Evolutionary conservation across 768 basidiomycete species (phyloP).

Genomic region (Sporobolomyces pararoseus): DNA sequence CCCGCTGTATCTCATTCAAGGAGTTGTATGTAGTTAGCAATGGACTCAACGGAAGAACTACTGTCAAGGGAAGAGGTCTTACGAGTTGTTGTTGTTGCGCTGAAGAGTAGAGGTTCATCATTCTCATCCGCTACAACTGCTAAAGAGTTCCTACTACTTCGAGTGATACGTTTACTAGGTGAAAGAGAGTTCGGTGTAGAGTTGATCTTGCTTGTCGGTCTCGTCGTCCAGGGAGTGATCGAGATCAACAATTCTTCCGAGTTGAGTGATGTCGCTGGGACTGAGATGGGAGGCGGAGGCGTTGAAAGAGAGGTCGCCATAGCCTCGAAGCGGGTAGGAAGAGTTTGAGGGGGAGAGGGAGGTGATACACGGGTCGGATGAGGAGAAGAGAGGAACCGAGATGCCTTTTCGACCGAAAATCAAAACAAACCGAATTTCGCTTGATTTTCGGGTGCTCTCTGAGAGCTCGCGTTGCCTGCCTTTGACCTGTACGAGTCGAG

Average conservation of each 20-base stretch:
- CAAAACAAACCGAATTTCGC: neutral
- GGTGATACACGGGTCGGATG: constrained; percentile 11
- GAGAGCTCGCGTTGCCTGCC: neutral
- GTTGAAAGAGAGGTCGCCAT: neutral
- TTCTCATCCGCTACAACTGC: neutral
- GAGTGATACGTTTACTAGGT: neutral
- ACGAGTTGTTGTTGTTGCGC: constrained; percentile 3
- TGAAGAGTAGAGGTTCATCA: neutral
- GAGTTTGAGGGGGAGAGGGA: constrained; percentile 3
- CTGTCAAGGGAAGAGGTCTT: neutral
- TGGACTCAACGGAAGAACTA: no score
- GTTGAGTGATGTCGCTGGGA: constrained; percentile 4
- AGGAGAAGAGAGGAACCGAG: neutral
- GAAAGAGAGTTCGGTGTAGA: neutral
- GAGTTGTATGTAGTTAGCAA: no score
- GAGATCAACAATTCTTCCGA: neutral
- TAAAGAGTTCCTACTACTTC: neutral
- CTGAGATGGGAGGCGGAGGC: neutral
- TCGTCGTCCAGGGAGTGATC: constrained; percentile 5
- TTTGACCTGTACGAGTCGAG: neutral
- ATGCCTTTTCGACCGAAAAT: neutral
- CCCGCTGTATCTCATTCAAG: neutral
- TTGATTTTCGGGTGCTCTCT: neutral
- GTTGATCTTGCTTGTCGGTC: neutral
- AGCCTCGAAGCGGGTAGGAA: neutral